Evolutionary conservation across 768 basidiomycete species (phyloP).

Genomic region (Leccinum subgranulosum): DNA sequence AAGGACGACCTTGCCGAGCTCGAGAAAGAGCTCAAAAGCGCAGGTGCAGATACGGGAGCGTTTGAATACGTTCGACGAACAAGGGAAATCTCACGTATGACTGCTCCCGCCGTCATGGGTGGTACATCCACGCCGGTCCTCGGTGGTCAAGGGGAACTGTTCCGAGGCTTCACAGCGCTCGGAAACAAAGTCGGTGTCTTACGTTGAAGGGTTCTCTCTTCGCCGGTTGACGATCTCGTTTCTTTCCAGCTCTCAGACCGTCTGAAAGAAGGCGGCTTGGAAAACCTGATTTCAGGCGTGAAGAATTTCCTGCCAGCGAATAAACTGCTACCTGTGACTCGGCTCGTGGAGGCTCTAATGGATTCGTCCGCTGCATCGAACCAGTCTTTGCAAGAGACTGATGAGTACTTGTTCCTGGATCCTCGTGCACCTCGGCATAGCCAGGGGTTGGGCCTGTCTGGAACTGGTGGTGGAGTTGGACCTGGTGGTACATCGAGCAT

Average conservation of each 20-base stretch:
- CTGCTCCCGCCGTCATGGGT: slow-evolving; percentile 57
- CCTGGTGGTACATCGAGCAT: slow-evolving; percentile 31
- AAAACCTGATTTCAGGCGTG: slow-evolving; percentile 95
- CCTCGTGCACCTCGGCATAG: slow-evolving; percentile 71
- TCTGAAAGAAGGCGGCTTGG: slow-evolving; percentile 92
- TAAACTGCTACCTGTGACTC: slow-evolving; percentile 89
- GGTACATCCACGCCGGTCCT: slow-evolving; percentile 65
- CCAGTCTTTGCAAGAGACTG: slow-evolving; percentile 92
- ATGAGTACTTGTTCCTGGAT: slow-evolving; percentile 93
- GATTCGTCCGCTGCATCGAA: slow-evolving; percentile 93
- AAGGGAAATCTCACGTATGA: slow-evolving; percentile 92
- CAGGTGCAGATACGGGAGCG: slow-evolving; percentile 76
- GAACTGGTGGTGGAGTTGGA: slow-evolving; percentile 43
- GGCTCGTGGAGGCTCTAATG: slow-evolving; percentile 95
- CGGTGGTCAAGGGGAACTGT: slow-evolving; percentile 80
- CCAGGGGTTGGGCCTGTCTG: slow-evolving; percentile 46
- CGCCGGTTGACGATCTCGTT: neutral
- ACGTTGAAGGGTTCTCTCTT: neutral
- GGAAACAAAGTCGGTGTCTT: slow-evolving; percentile 70
- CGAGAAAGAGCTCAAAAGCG: slow-evolving; percentile 79
- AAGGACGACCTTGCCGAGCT: slow-evolving; percentile 89
- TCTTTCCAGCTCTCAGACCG: slow-evolving; percentile 77
- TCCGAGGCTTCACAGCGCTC: slow-evolving; percentile 90
- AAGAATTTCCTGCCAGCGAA: slow-evolving; percentile 96
- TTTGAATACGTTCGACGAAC: slow-evolving; percentile 93